phyloP scores from a whole-genome alignment of 108 stramenopile genomes.

The Nitzschia putrida region DNA sequence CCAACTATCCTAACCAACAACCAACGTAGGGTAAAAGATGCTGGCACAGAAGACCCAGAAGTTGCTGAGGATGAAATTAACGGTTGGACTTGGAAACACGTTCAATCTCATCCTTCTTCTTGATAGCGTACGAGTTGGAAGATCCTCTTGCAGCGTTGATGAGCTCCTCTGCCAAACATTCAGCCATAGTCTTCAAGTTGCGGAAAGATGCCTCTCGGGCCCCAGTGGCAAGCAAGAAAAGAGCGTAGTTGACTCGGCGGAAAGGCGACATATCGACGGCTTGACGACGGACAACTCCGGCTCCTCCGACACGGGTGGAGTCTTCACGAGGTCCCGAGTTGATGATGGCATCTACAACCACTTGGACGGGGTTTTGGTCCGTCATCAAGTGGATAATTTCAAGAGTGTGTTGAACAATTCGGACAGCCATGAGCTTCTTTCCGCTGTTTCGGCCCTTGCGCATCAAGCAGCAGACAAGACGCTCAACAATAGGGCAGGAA shows the following conservation, averaged over 20 bases:
- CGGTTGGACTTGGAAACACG: slow-evolving; percentile 99
- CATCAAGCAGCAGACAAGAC: slow-evolving; percentile 98
- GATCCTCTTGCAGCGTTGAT: slow-evolving; percentile 99
- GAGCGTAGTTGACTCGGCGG: slow-evolving; percentile 99
- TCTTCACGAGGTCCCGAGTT: slow-evolving; percentile 99
- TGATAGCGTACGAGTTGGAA: slow-evolving; percentile 99
- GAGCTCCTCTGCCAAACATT: slow-evolving; percentile 99
- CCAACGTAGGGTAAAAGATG: no score
- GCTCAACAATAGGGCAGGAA: slow-evolving; percentile 98
- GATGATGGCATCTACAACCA: slow-evolving; percentile 99
- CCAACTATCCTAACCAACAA: no score
- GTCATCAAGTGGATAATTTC: slow-evolving; percentile 99
- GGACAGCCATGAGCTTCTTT: slow-evolving; percentile 98
- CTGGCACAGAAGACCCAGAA: no score
- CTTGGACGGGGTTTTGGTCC: slow-evolving; percentile 99
- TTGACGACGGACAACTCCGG: slow-evolving; percentile 99
- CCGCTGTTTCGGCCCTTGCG: slow-evolving; percentile 97
- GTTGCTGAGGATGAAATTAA: slow-evolving; percentile 55
- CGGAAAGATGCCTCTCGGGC: slow-evolving; percentile 98
- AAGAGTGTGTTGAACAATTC: slow-evolving; percentile 98
- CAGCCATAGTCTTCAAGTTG: slow-evolving; percentile 99
- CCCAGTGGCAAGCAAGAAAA: slow-evolving; percentile 97
- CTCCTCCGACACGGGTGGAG: slow-evolving; percentile 99
- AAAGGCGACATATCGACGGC: slow-evolving; percentile 99
- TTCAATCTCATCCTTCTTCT: slow-evolving; percentile 99